Evolutionary conservation across 164 flowering plant genomes (phyloP).

Genomic region (Berberis thunbergii): DNA sequence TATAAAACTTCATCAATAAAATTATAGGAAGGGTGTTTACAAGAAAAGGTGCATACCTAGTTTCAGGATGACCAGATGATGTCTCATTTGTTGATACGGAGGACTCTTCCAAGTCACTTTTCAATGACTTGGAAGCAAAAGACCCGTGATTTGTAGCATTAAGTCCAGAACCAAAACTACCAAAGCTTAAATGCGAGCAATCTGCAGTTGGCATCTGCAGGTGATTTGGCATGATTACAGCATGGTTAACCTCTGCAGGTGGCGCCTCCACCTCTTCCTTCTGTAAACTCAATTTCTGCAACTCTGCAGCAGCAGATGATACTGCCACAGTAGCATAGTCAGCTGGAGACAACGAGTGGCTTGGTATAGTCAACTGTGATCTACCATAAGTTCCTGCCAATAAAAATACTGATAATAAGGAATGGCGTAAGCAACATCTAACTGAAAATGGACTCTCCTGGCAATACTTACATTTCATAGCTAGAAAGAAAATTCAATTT

Average conservation of each 20-base stretch:
- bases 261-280: constrained; percentile 33
- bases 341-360: constrained; percentile 23
- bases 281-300: constrained; percentile 57
- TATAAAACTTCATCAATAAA: not conserved
- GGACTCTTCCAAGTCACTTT: constrained; percentile 45
- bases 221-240: constrained; percentile 86
- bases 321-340: constrained; percentile 48
- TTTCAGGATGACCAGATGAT: constrained; percentile 39
- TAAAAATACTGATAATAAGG: not conserved
- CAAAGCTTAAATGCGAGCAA: constrained; percentile 90
- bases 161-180: constrained; percentile 81
- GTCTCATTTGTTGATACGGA: constrained; percentile 37
- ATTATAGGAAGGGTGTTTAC: not conserved
- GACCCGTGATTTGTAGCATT: constrained; percentile 40
- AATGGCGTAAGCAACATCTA: not conserved
- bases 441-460: no score
- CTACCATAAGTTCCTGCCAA: constrained; percentile 12
- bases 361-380: constrained; percentile 11
- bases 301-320: constrained; percentile 46
- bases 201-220: constrained; percentile 78
- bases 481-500: no score
- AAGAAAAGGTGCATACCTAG: constrained; percentile 37
- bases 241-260: constrained; percentile 48
- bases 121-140: constrained; percentile 35
- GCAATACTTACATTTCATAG: no score